Base-by-base conservation (phyloP, 2,329 filamentous ascomycete species). In the Fusarium ambrosium region DNA sequence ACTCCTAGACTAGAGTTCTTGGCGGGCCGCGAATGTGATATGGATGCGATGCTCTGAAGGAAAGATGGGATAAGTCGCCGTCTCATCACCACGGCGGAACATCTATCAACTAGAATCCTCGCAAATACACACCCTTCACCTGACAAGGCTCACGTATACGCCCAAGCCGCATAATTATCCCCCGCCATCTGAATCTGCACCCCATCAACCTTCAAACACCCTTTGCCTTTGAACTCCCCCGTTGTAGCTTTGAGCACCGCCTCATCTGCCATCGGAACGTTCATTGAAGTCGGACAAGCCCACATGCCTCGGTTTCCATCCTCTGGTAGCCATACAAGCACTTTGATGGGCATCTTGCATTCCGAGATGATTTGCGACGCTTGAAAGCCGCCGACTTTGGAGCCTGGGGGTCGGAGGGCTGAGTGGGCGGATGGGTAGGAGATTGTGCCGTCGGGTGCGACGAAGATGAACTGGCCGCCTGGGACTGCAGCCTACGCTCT, bases 391-490 rank as follows among this genome's bases (percentile, higher is more conserved):
- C 86, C 87, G 18, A 82, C 63, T 41, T 86, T 80, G 9, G 89
- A 87, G 11, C 89, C 90, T 0, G 81, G 71, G 0, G 90, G 90
- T 6, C 87, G 86, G 66, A 77, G 82, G 3, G 80, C 81, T 0
- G 89, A 91, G 82, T 92, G 90, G 0, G 90, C 85, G 22, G 77
- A 71, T 1, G 90, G 89, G 82, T 89, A 93, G 64, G 85, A 84
- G 66, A 93, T 80, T 11, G 85, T 83, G 7, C 91, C 92, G 29
- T 85, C 80, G 4, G 87, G 83, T 4, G 82, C 84, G 66, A 93
- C 85, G 80, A 90, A 93, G 75, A 92, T 85, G 67, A 86, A 82
- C 77, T 93, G 91, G 29, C 92, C 91, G 32, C 91, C 91, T 6
- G 91, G 90, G 6, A 92, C 91, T 34, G 86, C 79, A 36, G 89